phyloP scores from a whole-genome alignment of 1,284 basidiomycete species.

The Fistulinella cinereoalba region DNA sequence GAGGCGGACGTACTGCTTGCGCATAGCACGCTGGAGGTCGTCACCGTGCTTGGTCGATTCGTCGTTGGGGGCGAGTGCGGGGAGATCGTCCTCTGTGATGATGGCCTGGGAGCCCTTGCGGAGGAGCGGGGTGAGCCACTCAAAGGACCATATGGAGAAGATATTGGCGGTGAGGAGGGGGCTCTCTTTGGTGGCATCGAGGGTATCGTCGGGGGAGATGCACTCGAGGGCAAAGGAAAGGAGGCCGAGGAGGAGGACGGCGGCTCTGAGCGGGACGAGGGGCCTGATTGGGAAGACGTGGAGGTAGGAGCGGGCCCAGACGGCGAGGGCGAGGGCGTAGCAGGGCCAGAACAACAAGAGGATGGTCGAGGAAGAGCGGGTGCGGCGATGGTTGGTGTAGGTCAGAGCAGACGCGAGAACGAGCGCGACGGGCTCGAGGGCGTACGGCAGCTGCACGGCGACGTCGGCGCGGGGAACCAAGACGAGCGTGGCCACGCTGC shows the following conservation, averaged over 20 bases:
- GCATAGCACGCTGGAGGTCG: constrained; percentile 58
- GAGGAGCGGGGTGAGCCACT: constrained; percentile 81
- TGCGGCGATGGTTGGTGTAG: constrained; percentile 74
- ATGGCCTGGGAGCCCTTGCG: constrained; percentile 58
- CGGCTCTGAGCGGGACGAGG: constrained; percentile 49
- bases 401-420: constrained; percentile 48
- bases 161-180: constrained; percentile 83
- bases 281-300: constrained; percentile 25
- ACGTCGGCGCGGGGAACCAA: background rate
- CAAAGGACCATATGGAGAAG: constrained; percentile 74
- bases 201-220: constrained; percentile 60
- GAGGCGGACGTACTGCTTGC: constrained; percentile 49
- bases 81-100: constrained; percentile 79
- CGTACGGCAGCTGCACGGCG: constrained; percentile 36
- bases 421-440: constrained; percentile 58
- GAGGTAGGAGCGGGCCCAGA: constrained; percentile 62
- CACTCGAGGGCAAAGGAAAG: constrained; percentile 69
- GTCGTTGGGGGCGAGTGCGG: constrained; percentile 63
- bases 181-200: constrained; percentile 57
- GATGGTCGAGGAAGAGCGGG: constrained; percentile 71
- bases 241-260: constrained; percentile 48
- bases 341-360: constrained; percentile 84
- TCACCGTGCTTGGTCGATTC: constrained; percentile 71
- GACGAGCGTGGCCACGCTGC: constrained; percentile 36
- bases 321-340: constrained; percentile 51